Conservation (phyloP, 2,329 filamentous ascomycete species). For the Colletotrichum cuscutae region DNA sequence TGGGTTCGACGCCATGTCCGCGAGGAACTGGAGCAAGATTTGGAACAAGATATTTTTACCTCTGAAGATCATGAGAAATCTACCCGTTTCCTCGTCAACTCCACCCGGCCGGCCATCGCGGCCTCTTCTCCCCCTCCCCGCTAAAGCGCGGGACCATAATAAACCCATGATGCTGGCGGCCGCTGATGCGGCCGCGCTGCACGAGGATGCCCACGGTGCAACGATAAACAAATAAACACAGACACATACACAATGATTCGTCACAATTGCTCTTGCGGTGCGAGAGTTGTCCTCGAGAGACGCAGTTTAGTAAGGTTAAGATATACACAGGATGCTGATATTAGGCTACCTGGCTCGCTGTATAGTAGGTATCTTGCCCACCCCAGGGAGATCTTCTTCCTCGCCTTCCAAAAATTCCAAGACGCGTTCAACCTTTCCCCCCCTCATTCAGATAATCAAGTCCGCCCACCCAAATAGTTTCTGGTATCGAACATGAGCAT, state of each 20-base stretch:
- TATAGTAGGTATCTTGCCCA: slow-evolving; percentile 12
- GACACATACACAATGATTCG: not conserved
- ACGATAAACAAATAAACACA: slow-evolving; percentile 25
- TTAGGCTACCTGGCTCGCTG: slow-evolving; percentile 28
- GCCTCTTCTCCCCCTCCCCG: not conserved
- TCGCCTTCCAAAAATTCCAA: not conserved
- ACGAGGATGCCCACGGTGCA: slow-evolving; percentile 15
- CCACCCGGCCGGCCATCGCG: not conserved
- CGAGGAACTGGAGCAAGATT: not conserved
- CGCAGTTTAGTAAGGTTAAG: not conserved
- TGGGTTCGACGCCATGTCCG: not conserved
- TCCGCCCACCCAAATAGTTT: slow-evolving; percentile 25
- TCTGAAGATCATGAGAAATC: not conserved
- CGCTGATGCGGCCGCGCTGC: slow-evolving; percentile 30
- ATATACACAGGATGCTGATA: slow-evolving; percentile 33
- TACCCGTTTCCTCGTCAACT: not conserved
- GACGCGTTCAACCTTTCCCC: slow-evolving; percentile 1
- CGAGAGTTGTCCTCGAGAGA: not conserved
- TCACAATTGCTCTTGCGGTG: not conserved
- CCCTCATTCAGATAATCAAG: slow-evolving; percentile 7
- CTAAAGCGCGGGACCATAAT: slow-evolving; percentile 1
- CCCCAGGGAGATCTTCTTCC: not conserved
- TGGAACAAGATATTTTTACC: not conserved
- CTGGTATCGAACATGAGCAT: slow-evolving; percentile 37
- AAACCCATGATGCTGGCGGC: slow-evolving; percentile 23